Evolutionary conservation across 129 eudicot species (phyloP).

Genomic region (Scalesia atractyloides): DNA sequence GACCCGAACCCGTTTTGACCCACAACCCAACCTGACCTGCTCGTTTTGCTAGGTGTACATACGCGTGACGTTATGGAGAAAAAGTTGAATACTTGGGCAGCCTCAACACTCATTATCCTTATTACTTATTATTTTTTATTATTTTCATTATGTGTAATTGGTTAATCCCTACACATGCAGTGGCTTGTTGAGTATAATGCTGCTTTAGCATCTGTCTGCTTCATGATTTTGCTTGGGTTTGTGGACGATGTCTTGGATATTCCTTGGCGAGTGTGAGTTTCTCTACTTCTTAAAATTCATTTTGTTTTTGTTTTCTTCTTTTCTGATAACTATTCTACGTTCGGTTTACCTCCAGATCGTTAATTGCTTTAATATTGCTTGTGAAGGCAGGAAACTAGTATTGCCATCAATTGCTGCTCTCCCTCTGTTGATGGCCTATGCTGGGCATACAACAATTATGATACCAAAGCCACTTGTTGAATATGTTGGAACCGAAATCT

Average conservation of each 20-base stretch:
- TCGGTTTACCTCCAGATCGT: neutral
- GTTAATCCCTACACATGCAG: slow-evolving; percentile 47
- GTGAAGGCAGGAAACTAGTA: slow-evolving; percentile 76
- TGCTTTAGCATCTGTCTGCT: slow-evolving; percentile 95
- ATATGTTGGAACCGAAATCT: slow-evolving; percentile 69
- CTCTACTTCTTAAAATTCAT: slow-evolving; percentile 14
- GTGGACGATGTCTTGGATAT: slow-evolving; percentile 95
- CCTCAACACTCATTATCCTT: neutral
- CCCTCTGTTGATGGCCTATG: slow-evolving; percentile 97
- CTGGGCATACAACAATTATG: slow-evolving; percentile 92
- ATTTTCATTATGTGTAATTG: neutral
- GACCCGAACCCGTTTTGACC: no score
- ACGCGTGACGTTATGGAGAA: neutral
- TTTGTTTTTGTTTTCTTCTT: neutral
- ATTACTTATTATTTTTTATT: neutral
- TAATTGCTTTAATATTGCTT: slow-evolving; percentile 27
- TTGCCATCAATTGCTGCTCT: slow-evolving; percentile 96
- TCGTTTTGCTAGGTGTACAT: no score
- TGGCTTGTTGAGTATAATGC: slow-evolving; percentile 99
- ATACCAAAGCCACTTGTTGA: slow-evolving; percentile 94
- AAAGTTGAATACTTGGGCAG: neutral
- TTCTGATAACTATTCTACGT: neutral
- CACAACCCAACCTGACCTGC: no score
- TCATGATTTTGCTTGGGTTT: slow-evolving; percentile 96
- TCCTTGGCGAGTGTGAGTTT: slow-evolving; percentile 99